Evolutionary conservation across 2,329 filamentous ascomycete species (phyloP).

Genomic region (Xylaria sp.): DNA sequence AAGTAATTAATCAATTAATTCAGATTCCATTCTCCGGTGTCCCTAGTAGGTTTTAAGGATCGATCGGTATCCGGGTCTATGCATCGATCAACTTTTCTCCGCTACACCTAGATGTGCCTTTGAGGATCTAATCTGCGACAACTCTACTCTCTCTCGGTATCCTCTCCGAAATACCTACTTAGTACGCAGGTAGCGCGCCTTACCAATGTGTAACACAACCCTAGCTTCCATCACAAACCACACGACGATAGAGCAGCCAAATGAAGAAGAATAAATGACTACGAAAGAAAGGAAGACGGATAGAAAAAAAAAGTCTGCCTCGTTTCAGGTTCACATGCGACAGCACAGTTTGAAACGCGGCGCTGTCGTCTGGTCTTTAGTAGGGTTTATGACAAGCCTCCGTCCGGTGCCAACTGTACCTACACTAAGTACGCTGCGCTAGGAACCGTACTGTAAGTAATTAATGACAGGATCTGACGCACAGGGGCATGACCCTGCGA

Average conservation of each 20-base stretch:
- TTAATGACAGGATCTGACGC: constrained; percentile 20
- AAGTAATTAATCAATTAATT: no score
- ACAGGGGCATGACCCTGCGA: constrained; percentile 15
- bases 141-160: background rate
- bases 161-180: background rate
- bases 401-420: background rate
- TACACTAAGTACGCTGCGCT: no score
- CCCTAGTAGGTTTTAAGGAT: background rate
- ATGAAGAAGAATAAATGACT: background rate
- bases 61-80: background rate
- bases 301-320: constrained; percentile 5
- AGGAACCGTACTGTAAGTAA: background rate
- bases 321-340: constrained; percentile 29
- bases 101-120: background rate
- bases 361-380: constrained; percentile 1
- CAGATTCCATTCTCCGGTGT: background rate
- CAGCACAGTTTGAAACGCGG: constrained; percentile 28
- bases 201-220: background rate
- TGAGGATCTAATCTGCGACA: no score
- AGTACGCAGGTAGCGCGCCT: background rate
- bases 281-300: background rate
- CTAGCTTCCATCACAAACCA: background rate
- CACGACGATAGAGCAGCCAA: background rate
- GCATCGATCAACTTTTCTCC: background rate
- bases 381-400: background rate